A percentile compares a stretch with the other conserved stretches of the same genome.
Evolutionary conservation across 176 grass and related monocot species (phyloP).

Genomic region (Melocanna baccifera): DNA sequence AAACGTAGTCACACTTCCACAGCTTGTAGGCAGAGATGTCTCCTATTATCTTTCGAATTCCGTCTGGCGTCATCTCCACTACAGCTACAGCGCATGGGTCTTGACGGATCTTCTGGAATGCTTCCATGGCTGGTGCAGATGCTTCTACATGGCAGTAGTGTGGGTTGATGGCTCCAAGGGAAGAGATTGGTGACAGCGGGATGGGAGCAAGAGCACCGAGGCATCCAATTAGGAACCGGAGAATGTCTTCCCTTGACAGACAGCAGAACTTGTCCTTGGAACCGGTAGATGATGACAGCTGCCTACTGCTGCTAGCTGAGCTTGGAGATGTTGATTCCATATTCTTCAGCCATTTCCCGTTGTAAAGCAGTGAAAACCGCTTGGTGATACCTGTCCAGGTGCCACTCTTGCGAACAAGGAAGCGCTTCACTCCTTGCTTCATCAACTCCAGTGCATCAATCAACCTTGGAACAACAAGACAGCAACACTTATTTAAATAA

Average conservation of each 20-base stretch:
- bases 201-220: constrained; percentile 83
- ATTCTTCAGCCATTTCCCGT: constrained; percentile 88
- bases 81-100: constrained; percentile 79
- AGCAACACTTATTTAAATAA: constrained; percentile 7
- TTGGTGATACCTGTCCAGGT: constrained; percentile 78
- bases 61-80: constrained; percentile 51
- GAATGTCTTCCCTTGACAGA: constrained; percentile 84
- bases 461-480: constrained; percentile 52
- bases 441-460: constrained; percentile 91
- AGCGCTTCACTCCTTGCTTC: constrained; percentile 83
- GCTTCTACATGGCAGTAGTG: constrained; percentile 55
- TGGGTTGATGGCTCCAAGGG: constrained; percentile 63
- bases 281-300: constrained; percentile 19
- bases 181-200: constrained; percentile 74
- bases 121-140: constrained; percentile 61
- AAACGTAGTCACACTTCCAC: constrained; percentile 88
- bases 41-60: constrained; percentile 70
- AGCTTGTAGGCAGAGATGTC: constrained; percentile 93
- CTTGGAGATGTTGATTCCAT: constrained; percentile 46
- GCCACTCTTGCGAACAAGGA: constrained; percentile 85
- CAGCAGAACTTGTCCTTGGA: constrained; percentile 65
- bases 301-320: constrained; percentile 32
- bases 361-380: constrained; percentile 80
- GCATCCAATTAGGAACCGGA: constrained; percentile 88
- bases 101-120: constrained; percentile 55